phyloP scores from a whole-genome alignment of 192 early-diverging fungal species.

The Phycomyces nitens region DNA sequence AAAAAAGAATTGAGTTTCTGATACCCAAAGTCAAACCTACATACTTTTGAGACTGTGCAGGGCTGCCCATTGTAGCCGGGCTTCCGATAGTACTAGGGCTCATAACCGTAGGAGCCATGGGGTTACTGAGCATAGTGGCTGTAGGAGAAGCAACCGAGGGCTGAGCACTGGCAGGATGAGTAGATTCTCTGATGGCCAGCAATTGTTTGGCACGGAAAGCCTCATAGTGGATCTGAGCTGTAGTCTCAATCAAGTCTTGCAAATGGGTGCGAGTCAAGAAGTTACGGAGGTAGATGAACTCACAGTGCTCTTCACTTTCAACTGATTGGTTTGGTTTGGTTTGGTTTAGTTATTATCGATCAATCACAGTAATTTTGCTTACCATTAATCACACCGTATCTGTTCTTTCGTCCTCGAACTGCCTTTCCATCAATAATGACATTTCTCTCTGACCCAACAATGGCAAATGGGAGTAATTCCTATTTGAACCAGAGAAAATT shows the following conservation, averaged over 20 bases:
- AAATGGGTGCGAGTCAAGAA: slow-evolving; percentile 89
- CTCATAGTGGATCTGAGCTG: slow-evolving; percentile 92
- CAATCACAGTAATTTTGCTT: no score
- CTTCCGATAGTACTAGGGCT: neutral
- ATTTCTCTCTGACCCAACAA: slow-evolving; percentile 91
- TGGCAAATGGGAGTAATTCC: slow-evolving; percentile 90
- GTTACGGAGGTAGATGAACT: slow-evolving; percentile 94
- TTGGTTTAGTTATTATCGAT: no score
- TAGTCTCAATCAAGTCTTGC: slow-evolving; percentile 95
- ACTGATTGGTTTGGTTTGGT: no score
- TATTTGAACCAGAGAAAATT: slow-evolving; percentile 12
- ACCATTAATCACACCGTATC: slow-evolving; percentile 90
- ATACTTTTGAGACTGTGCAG: slow-evolving; percentile 21
- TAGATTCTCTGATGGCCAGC: slow-evolving; percentile 55
- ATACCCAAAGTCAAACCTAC: neutral
- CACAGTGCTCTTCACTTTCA: slow-evolving; percentile 93
- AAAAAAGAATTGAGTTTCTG: neutral
- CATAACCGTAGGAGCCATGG: slow-evolving; percentile 5
- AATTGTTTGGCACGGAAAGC: slow-evolving; percentile 81
- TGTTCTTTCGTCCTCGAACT: slow-evolving; percentile 84
- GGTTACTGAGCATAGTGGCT: slow-evolving; percentile 15
- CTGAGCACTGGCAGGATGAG: slow-evolving; percentile 33
- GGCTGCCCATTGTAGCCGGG: slow-evolving; percentile 16
- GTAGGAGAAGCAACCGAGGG: slow-evolving; percentile 9
- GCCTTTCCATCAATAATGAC: slow-evolving; percentile 84